Conservation (phyloP, 306 rosid genomes). For the Ammopiptanthus mongolicus region DNA sequence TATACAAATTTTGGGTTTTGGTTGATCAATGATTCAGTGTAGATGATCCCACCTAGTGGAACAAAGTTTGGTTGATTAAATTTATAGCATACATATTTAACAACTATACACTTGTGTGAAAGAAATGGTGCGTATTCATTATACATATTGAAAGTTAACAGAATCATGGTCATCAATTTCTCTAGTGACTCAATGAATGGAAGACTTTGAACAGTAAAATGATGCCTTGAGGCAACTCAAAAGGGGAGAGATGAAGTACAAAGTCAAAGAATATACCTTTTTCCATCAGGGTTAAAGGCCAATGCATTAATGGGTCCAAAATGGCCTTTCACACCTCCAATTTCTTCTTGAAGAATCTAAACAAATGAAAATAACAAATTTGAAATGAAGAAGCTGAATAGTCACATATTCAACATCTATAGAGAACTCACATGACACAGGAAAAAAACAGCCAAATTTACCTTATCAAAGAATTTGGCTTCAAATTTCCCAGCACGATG, state of each 20-base stretch:
- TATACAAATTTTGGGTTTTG: not conserved
- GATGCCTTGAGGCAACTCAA: not conserved
- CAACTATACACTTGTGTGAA: too few relatives aligned
- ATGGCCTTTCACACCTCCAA: slow-evolving; percentile 98
- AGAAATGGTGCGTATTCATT: not conserved
- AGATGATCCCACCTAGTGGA: not conserved
- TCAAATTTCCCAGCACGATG: slow-evolving; percentile 83
- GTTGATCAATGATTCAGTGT: not conserved
- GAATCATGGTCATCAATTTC: not conserved
- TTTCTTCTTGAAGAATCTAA: slow-evolving; percentile 95
- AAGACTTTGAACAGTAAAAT: not conserved
- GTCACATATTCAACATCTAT: not conserved
- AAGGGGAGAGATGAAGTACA: not conserved
- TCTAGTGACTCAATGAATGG: not conserved
- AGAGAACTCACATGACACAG: not conserved
- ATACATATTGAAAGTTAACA: not conserved
- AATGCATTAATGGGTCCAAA: slow-evolving; percentile 95
- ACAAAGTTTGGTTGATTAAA: not conserved
- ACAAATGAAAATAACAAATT: not conserved
- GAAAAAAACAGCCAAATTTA: not conserved
- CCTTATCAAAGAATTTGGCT: slow-evolving; percentile 91
- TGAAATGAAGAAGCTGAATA: not conserved
- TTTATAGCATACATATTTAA: not conserved
- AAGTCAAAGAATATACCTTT: slow-evolving; percentile 43
- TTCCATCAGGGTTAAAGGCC: slow-evolving; percentile 95